Percentiles rank a stretch among this genome's conserved stretches.
Evolutionary conservation across 2,329 filamentous ascomycete genomes (phyloP).

Genomic region (Verticillium nonalfalfae): DNA sequence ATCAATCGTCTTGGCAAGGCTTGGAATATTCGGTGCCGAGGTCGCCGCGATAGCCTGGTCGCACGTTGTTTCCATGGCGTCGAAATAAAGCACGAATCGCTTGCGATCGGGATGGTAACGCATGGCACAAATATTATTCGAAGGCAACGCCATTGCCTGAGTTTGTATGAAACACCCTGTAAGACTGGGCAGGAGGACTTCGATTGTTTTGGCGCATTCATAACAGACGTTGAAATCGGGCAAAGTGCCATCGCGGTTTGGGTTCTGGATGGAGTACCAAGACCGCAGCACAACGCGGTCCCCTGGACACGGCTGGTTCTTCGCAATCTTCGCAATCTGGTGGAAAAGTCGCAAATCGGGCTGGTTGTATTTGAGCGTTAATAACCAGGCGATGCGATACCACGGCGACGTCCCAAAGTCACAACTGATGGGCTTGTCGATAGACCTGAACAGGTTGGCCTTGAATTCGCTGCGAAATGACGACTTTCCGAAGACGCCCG

Average conservation of each 20-base stretch:
- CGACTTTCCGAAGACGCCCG: slow-evolving; percentile 60
- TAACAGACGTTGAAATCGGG: slow-evolving; percentile 70
- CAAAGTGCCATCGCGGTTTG: slow-evolving; percentile 55
- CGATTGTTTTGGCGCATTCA: slow-evolving; percentile 65
- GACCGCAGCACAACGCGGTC: slow-evolving; percentile 46
- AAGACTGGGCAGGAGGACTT: slow-evolving; percentile 67
- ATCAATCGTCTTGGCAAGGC: slow-evolving; percentile 58
- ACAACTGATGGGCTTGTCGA: slow-evolving; percentile 58
- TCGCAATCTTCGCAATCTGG: slow-evolving; percentile 47
- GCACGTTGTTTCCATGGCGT: slow-evolving; percentile 50
- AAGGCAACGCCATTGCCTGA: slow-evolving; percentile 37
- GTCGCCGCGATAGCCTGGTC: slow-evolving; percentile 40
- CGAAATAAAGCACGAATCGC: slow-evolving; percentile 54
- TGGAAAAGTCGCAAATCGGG: slow-evolving; percentile 64
- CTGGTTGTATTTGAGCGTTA: slow-evolving; percentile 65
- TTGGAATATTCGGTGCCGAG: slow-evolving; percentile 47
- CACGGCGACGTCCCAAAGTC: slow-evolving; percentile 73
- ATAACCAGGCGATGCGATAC: slow-evolving; percentile 78
- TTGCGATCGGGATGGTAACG: slow-evolving; percentile 47
- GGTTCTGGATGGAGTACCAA: slow-evolving; percentile 74
- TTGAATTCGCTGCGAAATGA: slow-evolving; percentile 63
- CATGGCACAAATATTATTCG: slow-evolving; percentile 60
- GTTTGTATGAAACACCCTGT: slow-evolving; percentile 57
- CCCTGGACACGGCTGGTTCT: slow-evolving; percentile 51
- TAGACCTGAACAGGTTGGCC: slow-evolving; percentile 49